A percentile compares a stretch with the other conserved stretches of the same genome.
phyloP scores from a whole-genome alignment of 306 rosid species.

The Lathyrus aphaca region DNA sequence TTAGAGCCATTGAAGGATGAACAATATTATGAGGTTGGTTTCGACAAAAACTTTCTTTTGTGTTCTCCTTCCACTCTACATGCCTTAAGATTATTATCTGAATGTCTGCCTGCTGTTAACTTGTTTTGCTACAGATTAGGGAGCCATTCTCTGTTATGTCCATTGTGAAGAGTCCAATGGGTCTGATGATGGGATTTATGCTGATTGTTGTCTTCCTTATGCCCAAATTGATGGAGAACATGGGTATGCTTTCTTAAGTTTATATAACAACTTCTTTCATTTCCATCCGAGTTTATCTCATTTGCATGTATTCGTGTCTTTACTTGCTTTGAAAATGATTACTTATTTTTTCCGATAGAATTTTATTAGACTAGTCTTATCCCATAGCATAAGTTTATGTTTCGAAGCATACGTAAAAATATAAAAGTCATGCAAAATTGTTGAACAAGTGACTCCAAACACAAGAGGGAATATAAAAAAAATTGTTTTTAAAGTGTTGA shows the following conservation, averaged over 20 bases:
- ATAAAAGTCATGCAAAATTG: conserved; percentile 12
- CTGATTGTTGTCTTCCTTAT: conserved; percentile 84
- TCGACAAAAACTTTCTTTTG: neutral
- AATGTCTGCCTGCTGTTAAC: conserved; percentile 37
- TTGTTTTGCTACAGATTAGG: conserved; percentile 63
- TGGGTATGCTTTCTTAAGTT: conserved; percentile 63
- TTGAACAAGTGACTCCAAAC: too few relatives aligned
- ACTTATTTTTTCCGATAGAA: conserved; percentile 24
- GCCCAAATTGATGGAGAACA: conserved; percentile 96
- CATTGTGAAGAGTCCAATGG: conserved; percentile 96
- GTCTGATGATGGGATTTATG: conserved; percentile 99
- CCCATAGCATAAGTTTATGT: neutral
- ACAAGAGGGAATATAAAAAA: too few relatives aligned
- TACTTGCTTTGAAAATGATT: too few relatives aligned
- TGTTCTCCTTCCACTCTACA: neutral
- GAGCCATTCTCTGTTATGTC: conserved; percentile 91
- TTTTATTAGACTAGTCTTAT: conserved; percentile 24
- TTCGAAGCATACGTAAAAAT: conserved; percentile 29
- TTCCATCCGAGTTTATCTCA: conserved; percentile 8
- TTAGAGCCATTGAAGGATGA: conserved; percentile 89
- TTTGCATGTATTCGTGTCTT: conserved; percentile 29
- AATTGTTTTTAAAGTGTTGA: too few relatives aligned
- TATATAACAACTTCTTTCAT: conserved; percentile 13
- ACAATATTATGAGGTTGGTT: conserved; percentile 84
- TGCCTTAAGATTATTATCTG: conserved; percentile 30